Evolutionary conservation across 768 basidiomycete genomes (phyloP), one percentile per base, ranked within the genome.

Genomic region (Tephrocybe sp.): DNA sequence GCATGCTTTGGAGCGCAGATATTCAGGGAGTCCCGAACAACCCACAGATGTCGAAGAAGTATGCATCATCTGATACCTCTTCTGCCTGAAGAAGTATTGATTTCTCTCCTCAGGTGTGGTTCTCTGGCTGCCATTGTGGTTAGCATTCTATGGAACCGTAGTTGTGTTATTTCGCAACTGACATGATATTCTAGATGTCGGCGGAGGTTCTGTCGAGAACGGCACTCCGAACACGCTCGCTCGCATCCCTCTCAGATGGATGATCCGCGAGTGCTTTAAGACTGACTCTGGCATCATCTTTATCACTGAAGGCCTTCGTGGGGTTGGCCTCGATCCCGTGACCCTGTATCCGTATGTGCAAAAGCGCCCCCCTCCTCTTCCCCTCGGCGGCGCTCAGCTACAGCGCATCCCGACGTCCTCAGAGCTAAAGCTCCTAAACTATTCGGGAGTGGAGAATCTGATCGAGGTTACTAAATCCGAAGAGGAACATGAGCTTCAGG

Each of bases 191-290:
- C 9, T 21, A 66, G 65, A 69, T 41, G 60, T 69, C 18, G 66
- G 68, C 5, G 68, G 68, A 24, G 67, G 68, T 13, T 66, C 66
- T 0, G 65, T 68, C 13, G 50, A 55, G 2, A 79, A 83, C 58
- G 70, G 69, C 26, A 75, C 72, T 0, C 64, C 67, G 1, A 62
- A 80, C 42, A 70, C 72, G 3, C 76, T 85, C 0, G 75, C 82
- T 0, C 72, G 78, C 43, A 79, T 83, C 34, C 63, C 82, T 3
- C 71, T 85, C 2, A 73, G 77, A 1, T 85, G 87, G 87, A 87
- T 89, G 86, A 66, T 89, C 25, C 79, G 87, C 26, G 80, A 89
- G 58, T 81, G 78, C 56, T 84, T 87, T 74, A 75, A 74, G 48
- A 62, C 78, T 8, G 68, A 82, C 0, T 74, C 80, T 0, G 85